phyloP scores from a whole-genome alignment of 352 stramenopile species.

The Pythium pyrilobum region DNA sequence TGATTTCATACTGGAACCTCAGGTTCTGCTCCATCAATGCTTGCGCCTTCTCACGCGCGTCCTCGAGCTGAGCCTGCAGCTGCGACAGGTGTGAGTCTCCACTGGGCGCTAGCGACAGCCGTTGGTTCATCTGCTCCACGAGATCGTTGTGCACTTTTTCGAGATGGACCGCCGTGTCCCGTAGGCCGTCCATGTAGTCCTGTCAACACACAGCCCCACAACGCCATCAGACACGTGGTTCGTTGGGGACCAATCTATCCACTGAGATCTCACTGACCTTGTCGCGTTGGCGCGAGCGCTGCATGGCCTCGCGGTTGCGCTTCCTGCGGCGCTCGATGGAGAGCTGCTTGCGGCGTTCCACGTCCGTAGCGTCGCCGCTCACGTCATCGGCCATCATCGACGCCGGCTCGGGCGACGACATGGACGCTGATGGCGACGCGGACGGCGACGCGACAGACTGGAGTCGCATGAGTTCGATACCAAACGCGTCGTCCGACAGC shows the following conservation, averaged over 20 bases:
- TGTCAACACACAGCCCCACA: not conserved
- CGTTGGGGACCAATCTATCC: not conserved
- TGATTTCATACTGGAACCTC: conserved; percentile 38
- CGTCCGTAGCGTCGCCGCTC: not conserved
- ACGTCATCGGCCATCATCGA: not conserved
- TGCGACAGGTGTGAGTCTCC: conserved; percentile 11
- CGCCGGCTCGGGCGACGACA: not conserved
- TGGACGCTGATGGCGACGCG: not conserved
- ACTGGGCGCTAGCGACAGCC: conserved; percentile 14
- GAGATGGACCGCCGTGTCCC: conserved; percentile 25
- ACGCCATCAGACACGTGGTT: too few species aligned
- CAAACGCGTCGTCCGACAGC: not conserved
- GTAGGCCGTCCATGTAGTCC: conserved; percentile 44
- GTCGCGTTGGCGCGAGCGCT: conserved; percentile 43
- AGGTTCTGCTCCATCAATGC: conserved; percentile 41
- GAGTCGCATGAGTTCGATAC: conserved; percentile 2
- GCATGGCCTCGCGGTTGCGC: conserved; percentile 59
- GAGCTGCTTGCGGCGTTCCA: conserved; percentile 13
- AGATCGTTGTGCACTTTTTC: conserved; percentile 31
- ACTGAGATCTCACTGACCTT: conserved; percentile 11
- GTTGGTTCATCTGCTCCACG: conserved; percentile 30
- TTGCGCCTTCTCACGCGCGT: conserved; percentile 26
- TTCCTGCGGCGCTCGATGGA: conserved; percentile 44
- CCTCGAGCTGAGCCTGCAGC: conserved; percentile 29
- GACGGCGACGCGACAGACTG: not conserved